A percentile compares a stretch with the other conserved stretches of the same genome.
These are phyloP conservation scores for Juglanconis sp. DNA, from an alignment of 2,329 filamentous ascomycete genomes.

Conservation along the genomic window DNA sequence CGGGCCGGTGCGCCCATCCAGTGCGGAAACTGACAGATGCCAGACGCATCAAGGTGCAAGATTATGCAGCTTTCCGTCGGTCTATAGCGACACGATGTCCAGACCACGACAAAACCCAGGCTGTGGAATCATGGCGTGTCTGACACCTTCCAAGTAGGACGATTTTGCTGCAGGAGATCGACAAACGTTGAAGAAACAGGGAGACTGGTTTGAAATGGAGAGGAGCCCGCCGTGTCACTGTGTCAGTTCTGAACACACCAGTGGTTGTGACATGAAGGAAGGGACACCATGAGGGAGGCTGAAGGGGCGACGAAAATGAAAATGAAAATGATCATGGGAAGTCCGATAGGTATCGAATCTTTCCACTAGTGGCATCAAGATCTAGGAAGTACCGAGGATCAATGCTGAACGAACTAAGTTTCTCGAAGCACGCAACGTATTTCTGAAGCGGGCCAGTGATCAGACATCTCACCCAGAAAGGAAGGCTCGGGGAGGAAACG, in stretches of 20 bases:
- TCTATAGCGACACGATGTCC: background rate
- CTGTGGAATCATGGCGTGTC: conserved; percentile 1
- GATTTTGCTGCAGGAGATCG: background rate
- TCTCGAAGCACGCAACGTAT: too few species aligned
- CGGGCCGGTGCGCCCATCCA: conserved; percentile 1
- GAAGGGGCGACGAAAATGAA: background rate
- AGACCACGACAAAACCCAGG: background rate
- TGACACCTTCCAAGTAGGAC: conserved; percentile 5
- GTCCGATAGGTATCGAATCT: background rate
- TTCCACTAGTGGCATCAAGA: background rate
- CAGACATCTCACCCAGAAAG: too few species aligned
- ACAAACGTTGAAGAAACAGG: background rate
- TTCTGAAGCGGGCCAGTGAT: too few species aligned
- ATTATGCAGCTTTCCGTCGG: conserved; percentile 14
- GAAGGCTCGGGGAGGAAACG: too few species aligned
- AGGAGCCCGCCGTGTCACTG: background rate
- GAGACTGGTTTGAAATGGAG: background rate
- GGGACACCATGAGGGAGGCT: background rate
- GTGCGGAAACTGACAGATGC: conserved; percentile 15
- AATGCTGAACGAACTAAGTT: too few species aligned
- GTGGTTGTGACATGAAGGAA: background rate
- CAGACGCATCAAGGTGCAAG: conserved; percentile 12
- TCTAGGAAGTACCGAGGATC: background rate
- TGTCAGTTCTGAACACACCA: background rate
- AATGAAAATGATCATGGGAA: background rate